These are phyloP conservation scores for Xylogone sp. DNA, from an alignment of 2,329 filamentous ascomycete species.

Conservation along the genomic window DNA sequence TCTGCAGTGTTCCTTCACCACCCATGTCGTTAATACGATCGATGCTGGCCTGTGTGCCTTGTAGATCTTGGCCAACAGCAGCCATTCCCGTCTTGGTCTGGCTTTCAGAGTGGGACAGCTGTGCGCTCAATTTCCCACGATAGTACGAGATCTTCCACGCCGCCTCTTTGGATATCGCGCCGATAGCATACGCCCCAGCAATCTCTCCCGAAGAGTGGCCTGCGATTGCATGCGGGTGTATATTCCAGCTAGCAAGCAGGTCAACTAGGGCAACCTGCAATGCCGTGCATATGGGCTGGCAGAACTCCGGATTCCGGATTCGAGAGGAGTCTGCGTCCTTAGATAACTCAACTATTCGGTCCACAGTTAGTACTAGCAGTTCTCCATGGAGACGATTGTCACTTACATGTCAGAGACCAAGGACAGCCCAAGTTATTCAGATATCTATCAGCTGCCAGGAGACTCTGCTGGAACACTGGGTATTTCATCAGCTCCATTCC, in stretches of 20 bases:
- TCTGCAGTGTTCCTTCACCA: slow-evolving; percentile 8
- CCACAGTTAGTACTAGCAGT: neutral
- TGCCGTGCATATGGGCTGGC: slow-evolving; percentile 39
- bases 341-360: slow-evolving; percentile 1
- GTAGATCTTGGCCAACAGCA: neutral
- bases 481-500: slow-evolving; percentile 4
- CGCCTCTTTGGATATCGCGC: slow-evolving; percentile 26
- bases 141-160: slow-evolving; percentile 43
- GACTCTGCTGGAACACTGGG: neutral
- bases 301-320: slow-evolving; percentile 27
- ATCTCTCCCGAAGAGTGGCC: slow-evolving; percentile 48
- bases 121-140: slow-evolving; percentile 15
- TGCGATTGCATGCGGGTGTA: slow-evolving; percentile 32
- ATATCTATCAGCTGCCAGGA: neutral
- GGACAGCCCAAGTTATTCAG: neutral
- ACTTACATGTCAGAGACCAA: slow-evolving; percentile 2
- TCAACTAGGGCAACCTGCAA: slow-evolving; percentile 42
- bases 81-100: slow-evolving; percentile 1
- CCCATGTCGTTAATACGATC: slow-evolving; percentile 52
- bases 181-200: slow-evolving; percentile 40
- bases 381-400: neutral
- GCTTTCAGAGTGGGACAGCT: neutral
- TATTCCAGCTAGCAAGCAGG: slow-evolving; percentile 36
- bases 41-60: slow-evolving; percentile 3
- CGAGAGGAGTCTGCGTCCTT: slow-evolving; percentile 22